Evolutionary conservation across 1,139 yeast genomes (phyloP).

Genomic region (Komagataea norvegica): DNA sequence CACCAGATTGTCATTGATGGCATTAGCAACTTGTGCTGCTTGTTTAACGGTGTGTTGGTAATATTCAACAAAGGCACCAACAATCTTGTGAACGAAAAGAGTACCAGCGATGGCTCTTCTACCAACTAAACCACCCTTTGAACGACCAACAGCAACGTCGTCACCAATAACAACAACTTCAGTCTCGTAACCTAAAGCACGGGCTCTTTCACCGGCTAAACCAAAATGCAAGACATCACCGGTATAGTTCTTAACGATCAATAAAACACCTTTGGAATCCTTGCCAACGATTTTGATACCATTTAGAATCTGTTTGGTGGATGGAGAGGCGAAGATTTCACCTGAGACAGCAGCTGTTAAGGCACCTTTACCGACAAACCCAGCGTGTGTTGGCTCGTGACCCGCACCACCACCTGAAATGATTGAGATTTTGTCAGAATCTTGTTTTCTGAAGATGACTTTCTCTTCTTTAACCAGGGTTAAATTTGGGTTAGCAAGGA

Average conservation of each 20-base stretch:
- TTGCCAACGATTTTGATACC: slow-evolving; percentile 46
- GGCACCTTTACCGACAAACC: slow-evolving; percentile 79
- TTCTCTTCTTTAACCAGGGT: slow-evolving; percentile 61
- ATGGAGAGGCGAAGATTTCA: slow-evolving; percentile 84
- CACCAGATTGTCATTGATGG: slow-evolving; percentile 60
- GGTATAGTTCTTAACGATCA: slow-evolving; percentile 85
- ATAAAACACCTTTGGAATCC: slow-evolving; percentile 58
- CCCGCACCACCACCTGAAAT: slow-evolving; percentile 95
- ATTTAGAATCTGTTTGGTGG: slow-evolving; percentile 77
- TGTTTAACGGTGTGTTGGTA: slow-evolving; percentile 41
- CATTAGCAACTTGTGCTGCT: slow-evolving; percentile 54
- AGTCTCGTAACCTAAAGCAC: slow-evolving; percentile 64
- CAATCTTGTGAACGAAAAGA: slow-evolving; percentile 74
- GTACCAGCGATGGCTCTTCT: slow-evolving; percentile 94
- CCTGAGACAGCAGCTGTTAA: slow-evolving; percentile 89
- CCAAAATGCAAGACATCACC: slow-evolving; percentile 94
- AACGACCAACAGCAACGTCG: slow-evolving; percentile 87
- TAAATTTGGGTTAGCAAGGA: slow-evolving; percentile 62
- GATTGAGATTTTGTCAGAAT: slow-evolving; percentile 52
- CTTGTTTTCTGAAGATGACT: slow-evolving; percentile 49
- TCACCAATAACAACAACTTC: slow-evolving; percentile 79
- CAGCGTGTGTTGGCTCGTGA: slow-evolving; percentile 92
- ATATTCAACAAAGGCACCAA: slow-evolving; percentile 69
- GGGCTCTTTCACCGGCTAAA: slow-evolving; percentile 82
- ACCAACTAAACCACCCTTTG: slow-evolving; percentile 86